Percentiles rank a stretch among this genome's conserved stretches.
These are phyloP conservation scores for Oryza punctata DNA, from an alignment of 176 grass and related monocot genomes.

Conservation along the genomic window DNA sequence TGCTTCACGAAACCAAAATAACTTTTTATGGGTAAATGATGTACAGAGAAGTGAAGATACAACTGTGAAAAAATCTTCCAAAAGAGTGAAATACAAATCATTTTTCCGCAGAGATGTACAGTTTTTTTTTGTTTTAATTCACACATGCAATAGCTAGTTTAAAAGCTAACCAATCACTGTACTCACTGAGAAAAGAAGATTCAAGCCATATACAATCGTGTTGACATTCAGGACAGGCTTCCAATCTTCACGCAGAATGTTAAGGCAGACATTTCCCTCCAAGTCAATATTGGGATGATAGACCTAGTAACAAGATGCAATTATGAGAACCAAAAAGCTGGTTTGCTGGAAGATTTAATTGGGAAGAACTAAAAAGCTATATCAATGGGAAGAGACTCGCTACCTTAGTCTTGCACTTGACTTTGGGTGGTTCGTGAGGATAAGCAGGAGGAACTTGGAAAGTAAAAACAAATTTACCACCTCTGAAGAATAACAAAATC, in stretches of 20 bases:
- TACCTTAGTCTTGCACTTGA: slow-evolving; percentile 91
- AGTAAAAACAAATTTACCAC: slow-evolving; percentile 70
- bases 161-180: neutral
- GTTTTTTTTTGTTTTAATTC: slow-evolving; percentile 5
- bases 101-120: neutral
- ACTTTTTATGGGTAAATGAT: neutral
- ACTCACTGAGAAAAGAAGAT: slow-evolving; percentile 68
- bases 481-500: slow-evolving; percentile 32
- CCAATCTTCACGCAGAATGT: slow-evolving; percentile 78
- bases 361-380: neutral
- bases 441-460: slow-evolving; percentile 73
- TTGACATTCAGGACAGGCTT: slow-evolving; percentile 81
- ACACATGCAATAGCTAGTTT: neutral
- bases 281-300: slow-evolving; percentile 88
- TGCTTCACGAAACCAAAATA: neutral
- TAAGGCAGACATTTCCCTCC: slow-evolving; percentile 79
- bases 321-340: neutral
- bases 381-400: neutral
- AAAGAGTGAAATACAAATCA: neutral
- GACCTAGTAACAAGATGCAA: slow-evolving; percentile 36
- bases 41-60: neutral
- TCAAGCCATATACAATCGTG: slow-evolving; percentile 72
- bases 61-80: neutral
- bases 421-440: slow-evolving; percentile 75
- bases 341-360: neutral